Percentiles rank a stretch among this genome's conserved stretches.
Evolutionary conservation across 169 alveolate species (phyloP).

Genomic region (Eimeria falciformis): DNA sequence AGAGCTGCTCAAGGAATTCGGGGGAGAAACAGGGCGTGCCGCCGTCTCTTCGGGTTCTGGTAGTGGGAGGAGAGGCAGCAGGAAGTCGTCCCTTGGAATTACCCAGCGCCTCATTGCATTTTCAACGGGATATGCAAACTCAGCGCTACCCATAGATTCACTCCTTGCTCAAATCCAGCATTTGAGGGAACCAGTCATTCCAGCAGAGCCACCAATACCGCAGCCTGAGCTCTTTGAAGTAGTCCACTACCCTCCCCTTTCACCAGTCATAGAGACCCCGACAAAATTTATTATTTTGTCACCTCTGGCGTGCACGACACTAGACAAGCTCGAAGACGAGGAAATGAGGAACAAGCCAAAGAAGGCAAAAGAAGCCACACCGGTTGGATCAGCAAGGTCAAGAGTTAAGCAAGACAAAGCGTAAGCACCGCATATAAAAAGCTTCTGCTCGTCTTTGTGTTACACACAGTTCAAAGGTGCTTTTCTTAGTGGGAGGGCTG

Average conservation of each 20-base stretch:
- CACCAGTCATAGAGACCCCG: slow-evolving; percentile 39
- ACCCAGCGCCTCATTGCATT: slow-evolving; percentile 29
- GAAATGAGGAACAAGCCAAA: slow-evolving; percentile 11
- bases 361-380: slow-evolving; percentile 24
- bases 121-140: slow-evolving; percentile 26
- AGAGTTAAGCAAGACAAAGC: slow-evolving; percentile 83
- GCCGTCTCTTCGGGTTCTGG: not conserved
- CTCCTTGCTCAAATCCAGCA: slow-evolving; percentile 35
- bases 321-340: slow-evolving; percentile 35
- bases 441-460: too few relatives aligned
- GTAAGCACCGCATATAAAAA: slow-evolving; percentile 79
- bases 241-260: slow-evolving; percentile 56
- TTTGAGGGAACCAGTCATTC: slow-evolving; percentile 50
- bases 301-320: slow-evolving; percentile 72
- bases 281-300: slow-evolving; percentile 44
- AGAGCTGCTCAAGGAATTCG: slow-evolving; percentile 44
- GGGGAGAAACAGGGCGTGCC: slow-evolving; percentile 27
- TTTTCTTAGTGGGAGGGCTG: too few relatives aligned
- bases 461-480: too few relatives aligned
- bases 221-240: slow-evolving; percentile 58
- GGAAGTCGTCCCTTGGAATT: not conserved
- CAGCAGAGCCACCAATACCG: slow-evolving; percentile 76
- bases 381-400: slow-evolving; percentile 73
- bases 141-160: slow-evolving; percentile 44
- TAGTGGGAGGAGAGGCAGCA: slow-evolving; percentile 30